A percentile compares a stretch with the other conserved stretches of the same genome.
Conservation (phyloP, 164 flowering plant species). For the Tinospora cordifolia region DNA sequence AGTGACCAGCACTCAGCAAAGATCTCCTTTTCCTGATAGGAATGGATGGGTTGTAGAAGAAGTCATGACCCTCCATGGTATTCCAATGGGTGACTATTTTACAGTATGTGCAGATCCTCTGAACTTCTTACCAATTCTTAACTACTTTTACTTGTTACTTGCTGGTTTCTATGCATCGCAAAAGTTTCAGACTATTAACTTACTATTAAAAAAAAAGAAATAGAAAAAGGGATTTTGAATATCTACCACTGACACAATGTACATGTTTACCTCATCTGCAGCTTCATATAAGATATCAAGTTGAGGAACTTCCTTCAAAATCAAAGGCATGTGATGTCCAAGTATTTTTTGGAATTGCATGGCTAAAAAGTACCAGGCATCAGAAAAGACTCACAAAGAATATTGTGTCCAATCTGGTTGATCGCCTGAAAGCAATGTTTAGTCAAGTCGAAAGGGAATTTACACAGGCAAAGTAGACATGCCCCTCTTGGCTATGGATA, state of each 20-base stretch:
- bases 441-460: slow-evolving; percentile 58
- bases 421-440: slow-evolving; percentile 56
- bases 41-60: slow-evolving; percentile 87
- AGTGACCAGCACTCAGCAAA: slow-evolving; percentile 84
- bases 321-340: slow-evolving; percentile 47
- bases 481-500: neutral
- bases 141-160: too few relatives aligned
- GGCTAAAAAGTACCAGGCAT: slow-evolving; percentile 76
- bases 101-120: slow-evolving; percentile 39
- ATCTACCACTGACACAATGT: slow-evolving; percentile 4
- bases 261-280: slow-evolving; percentile 28
- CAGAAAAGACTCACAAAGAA: slow-evolving; percentile 75
- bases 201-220: too few relatives aligned
- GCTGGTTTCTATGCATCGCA: too few relatives aligned
- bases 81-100: slow-evolving; percentile 84
- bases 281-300: slow-evolving; percentile 76
- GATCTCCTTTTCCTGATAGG: slow-evolving; percentile 43
- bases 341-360: slow-evolving; percentile 64
- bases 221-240: neutral
- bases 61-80: slow-evolving; percentile 75
- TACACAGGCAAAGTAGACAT: slow-evolving; percentile 7
- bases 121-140: neutral
- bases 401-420: slow-evolving; percentile 49
- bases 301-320: slow-evolving; percentile 60
- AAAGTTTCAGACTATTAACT: too few relatives aligned